A percentile compares a stretch with the other conserved stretches of the same genome.
Conservation (phyloP, 176 grass and related monocot species). For the Oryza glaberrima region DNA sequence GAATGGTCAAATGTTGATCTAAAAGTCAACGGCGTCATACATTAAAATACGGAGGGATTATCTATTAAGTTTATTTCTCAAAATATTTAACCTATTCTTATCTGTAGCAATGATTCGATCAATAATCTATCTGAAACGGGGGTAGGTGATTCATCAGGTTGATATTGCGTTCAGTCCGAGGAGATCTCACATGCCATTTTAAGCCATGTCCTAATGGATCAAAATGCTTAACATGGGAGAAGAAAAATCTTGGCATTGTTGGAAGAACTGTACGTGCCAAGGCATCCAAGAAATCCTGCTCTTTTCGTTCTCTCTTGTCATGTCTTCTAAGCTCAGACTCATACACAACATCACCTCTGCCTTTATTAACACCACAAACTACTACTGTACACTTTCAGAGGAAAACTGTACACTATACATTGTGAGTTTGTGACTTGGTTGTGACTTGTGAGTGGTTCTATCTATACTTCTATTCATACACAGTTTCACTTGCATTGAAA, state of each 20-base stretch:
- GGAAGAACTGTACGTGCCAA: constrained; percentile 6
- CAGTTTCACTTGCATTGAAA: constrained; percentile 33
- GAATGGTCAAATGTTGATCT: no score
- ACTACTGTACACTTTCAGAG: not conserved
- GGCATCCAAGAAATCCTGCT: not conserved
- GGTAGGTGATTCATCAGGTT: not conserved
- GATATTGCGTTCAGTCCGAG: not conserved
- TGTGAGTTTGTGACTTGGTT: not conserved
- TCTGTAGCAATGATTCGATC: no score
- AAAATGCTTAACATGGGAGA: not conserved
- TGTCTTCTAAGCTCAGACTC: constrained; percentile 46
- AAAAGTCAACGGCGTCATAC: no score
- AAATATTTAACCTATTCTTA: no score
- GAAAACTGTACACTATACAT: constrained; percentile 12
- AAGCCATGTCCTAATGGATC: not conserved
- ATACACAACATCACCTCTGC: not conserved
- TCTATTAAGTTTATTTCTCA: no score
- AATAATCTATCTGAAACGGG: no score
- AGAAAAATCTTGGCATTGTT: not conserved
- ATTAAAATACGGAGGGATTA: no score
- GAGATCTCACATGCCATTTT: not conserved
- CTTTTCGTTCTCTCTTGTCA: not conserved
- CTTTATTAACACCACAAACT: not conserved
- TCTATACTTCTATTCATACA: not conserved
- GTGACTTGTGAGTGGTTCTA: not conserved